Evolutionary conservation across 2,329 filamentous ascomycete genomes (phyloP).

Genomic region (Apiospora sp.): DNA sequence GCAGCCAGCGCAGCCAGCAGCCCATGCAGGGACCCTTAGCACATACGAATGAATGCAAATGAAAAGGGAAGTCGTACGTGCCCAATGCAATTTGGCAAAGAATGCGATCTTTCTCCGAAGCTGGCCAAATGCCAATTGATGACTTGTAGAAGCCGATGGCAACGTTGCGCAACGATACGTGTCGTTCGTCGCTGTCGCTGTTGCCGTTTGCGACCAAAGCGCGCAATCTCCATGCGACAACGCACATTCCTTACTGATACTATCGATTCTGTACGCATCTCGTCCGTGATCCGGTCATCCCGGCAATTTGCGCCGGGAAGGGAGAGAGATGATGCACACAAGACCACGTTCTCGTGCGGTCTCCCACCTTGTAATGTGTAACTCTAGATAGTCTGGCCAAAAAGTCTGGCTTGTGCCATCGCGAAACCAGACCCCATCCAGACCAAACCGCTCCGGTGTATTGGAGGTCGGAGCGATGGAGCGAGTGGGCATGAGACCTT

Average conservation of each 20-base stretch:
- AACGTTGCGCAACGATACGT: constrained; percentile 16
- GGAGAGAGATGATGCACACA: not conserved
- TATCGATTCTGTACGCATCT: not conserved
- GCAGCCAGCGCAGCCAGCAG: not conserved
- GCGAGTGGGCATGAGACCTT: not conserved
- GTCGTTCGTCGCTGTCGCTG: not conserved
- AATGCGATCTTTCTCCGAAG: not conserved
- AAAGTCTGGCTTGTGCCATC: not conserved
- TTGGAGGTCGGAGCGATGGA: not conserved
- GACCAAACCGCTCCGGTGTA: not conserved
- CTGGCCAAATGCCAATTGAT: not conserved
- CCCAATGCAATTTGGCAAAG: not conserved
- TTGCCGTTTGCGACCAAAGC: not conserved
- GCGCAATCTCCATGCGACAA: constrained; percentile 1
- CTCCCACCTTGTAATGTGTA: not conserved
- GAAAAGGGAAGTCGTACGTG: not conserved
- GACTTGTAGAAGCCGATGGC: not conserved
- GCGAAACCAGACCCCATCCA: not conserved
- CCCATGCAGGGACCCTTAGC: constrained; percentile 9
- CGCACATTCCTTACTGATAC: not conserved
- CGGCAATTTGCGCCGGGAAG: not conserved
- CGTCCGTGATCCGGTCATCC: constrained; percentile 6
- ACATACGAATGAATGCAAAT: not conserved
- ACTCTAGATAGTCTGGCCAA: not conserved
- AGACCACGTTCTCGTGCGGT: not conserved